A percentile compares a stretch with the other conserved stretches of the same genome.
These are phyloP conservation scores for Jimgerdemannia lactiflua DNA, from an alignment of 192 early-diverging fungal species.

Conservation along the genomic window DNA sequence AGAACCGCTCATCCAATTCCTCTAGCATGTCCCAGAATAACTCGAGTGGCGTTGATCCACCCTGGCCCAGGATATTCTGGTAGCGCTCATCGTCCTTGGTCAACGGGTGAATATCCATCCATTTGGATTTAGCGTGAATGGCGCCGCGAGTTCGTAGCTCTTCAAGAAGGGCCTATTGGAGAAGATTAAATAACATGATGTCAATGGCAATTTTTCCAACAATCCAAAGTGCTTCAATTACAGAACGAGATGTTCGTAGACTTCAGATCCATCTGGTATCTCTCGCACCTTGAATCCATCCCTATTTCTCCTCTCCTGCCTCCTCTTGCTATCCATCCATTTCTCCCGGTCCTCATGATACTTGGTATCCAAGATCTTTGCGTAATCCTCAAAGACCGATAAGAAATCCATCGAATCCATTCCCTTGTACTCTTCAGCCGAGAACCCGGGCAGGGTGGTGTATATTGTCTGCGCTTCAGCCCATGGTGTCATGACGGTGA, in stretches of 20 bases:
- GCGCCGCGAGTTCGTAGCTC: conserved; percentile 53
- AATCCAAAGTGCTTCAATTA: no score
- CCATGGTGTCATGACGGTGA: conserved; percentile 61
- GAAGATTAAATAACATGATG: background rate
- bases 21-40: conserved; percentile 92
- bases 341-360: conserved; percentile 41
- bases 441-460: conserved; percentile 47
- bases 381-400: conserved; percentile 77
- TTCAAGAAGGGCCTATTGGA: conserved; percentile 52
- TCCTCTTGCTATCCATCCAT: conserved; percentile 31
- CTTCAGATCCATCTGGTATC: no score
- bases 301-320: conserved; percentile 72
- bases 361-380: conserved; percentile 61
- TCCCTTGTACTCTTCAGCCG: conserved; percentile 46
- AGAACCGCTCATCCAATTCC: conserved; percentile 72
- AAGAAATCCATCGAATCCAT: conserved; percentile 85
- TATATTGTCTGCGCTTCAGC: conserved; percentile 48
- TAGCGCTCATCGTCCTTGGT: conserved; percentile 73
- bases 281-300: conserved; percentile 67
- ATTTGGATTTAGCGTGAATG: conserved; percentile 72
- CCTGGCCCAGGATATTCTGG: conserved; percentile 67
- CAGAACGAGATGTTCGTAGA: no score
- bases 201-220: background rate
- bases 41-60: conserved; percentile 85
- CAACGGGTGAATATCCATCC: conserved; percentile 81